phyloP scores from a whole-genome alignment of 441 rosid species.

The Mallotus japonicus region DNA sequence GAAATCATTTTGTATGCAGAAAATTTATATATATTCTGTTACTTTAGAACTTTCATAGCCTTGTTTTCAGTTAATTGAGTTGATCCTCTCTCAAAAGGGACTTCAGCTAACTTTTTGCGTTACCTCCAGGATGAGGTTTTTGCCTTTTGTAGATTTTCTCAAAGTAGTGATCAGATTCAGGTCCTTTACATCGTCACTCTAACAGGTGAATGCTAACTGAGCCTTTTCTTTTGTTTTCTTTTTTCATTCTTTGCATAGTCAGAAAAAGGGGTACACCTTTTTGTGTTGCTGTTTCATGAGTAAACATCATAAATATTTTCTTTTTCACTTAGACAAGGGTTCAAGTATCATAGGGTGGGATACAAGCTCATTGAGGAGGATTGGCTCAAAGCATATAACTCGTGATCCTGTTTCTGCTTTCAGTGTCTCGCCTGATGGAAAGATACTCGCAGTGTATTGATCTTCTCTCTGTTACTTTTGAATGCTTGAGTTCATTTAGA shows the following conservation, averaged over 20 bases:
- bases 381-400: slow-evolving; percentile 47
- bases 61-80: too few relatives aligned
- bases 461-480: slow-evolving; percentile 11
- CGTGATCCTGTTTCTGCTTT: slow-evolving; percentile 64
- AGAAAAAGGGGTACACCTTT: not conserved
- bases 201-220: slow-evolving; percentile 51
- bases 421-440: slow-evolving; percentile 82
- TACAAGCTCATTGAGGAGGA: slow-evolving; percentile 66
- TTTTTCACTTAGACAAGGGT: slow-evolving; percentile 50
- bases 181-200: slow-evolving; percentile 70
- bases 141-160: slow-evolving; percentile 71
- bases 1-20: too few relatives aligned
- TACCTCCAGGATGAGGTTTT: too few relatives aligned
- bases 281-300: not conserved
- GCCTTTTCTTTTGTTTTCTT: not conserved
- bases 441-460: slow-evolving; percentile 70
- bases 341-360: slow-evolving; percentile 71
- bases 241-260: not conserved
- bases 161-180: slow-evolving; percentile 39
- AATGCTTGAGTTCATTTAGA: slow-evolving; percentile 15
- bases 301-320: slow-evolving; percentile 4
- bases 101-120: too few relatives aligned
- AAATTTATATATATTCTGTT: too few relatives aligned
- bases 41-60: too few relatives aligned
- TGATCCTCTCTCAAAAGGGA: too few relatives aligned